These are phyloP conservation scores for Cryptosporidium muris DNA, from an alignment of 169 alveolate species.

Conservation along the genomic window DNA sequence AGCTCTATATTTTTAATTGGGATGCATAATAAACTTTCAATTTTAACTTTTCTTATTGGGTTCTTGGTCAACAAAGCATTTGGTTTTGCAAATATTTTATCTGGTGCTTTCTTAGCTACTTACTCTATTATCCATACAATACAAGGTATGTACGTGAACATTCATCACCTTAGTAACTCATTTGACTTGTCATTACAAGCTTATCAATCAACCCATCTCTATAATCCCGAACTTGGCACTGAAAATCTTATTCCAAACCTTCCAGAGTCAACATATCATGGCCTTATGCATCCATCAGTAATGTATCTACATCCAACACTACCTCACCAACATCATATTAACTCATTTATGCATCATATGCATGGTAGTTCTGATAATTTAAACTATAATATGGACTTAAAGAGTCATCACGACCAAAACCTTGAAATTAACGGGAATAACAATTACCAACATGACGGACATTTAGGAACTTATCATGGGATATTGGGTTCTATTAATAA, in stretches of 20 bases:
- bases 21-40: too few species aligned
- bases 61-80: not conserved
- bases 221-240: slow-evolving; percentile 1
- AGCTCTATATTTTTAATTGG: too few species aligned
- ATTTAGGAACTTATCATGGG: too few species aligned
- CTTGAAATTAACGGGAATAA: too few species aligned
- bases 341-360: not conserved
- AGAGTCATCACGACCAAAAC: too few species aligned
- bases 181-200: slow-evolving; percentile 59
- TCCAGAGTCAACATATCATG: slow-evolving; percentile 13
- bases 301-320: slow-evolving; percentile 35
- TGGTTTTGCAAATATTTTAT: slow-evolving; percentile 32
- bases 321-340: not conserved
- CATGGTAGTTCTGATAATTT: too few species aligned
- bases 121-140: slow-evolving; percentile 61
- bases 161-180: slow-evolving; percentile 52
- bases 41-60: too few species aligned
- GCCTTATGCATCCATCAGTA: slow-evolving; percentile 31
- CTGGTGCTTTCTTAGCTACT: slow-evolving; percentile 37
- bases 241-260: not conserved
- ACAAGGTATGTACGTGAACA: slow-evolving; percentile 59
- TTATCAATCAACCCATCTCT: slow-evolving; percentile 43
- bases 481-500: too few species aligned
- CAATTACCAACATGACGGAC: too few species aligned
- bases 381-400: too few species aligned